These are phyloP conservation scores for Leptographium radiaticola DNA, from an alignment of 2,329 filamentous ascomycete species.

Conservation along the genomic window DNA sequence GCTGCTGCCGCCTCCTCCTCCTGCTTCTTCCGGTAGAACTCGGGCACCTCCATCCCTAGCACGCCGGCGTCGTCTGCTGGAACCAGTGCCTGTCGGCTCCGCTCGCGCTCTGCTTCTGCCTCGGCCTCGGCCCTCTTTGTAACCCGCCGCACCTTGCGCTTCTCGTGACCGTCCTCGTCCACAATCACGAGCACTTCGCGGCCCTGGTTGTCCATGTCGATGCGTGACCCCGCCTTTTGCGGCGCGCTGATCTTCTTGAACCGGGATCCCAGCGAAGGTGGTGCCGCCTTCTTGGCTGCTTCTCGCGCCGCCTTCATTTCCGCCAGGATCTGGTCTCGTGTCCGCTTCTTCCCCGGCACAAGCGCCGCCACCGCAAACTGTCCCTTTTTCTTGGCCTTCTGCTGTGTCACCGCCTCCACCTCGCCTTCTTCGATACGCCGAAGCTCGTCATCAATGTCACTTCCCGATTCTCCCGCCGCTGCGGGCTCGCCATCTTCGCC, in stretches of 20 bases:
- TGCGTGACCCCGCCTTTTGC: slow-evolving; percentile 39
- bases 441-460: slow-evolving; percentile 54
- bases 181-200: slow-evolving; percentile 52
- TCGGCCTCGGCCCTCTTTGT: slow-evolving; percentile 19
- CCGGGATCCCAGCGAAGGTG: slow-evolving; percentile 39
- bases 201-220: slow-evolving; percentile 48
- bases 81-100: slow-evolving; percentile 26
- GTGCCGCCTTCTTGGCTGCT: slow-evolving; percentile 41
- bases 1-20: slow-evolving; percentile 29
- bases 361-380: slow-evolving; percentile 41
- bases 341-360: slow-evolving; percentile 46
- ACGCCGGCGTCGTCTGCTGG: slow-evolving; percentile 43
- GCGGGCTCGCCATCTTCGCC: slow-evolving; percentile 16
- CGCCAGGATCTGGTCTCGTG: slow-evolving; percentile 52
- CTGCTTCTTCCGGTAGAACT: slow-evolving; percentile 37
- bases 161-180: slow-evolving; percentile 53
- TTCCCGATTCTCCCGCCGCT: slow-evolving; percentile 12
- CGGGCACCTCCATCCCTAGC: slow-evolving; percentile 53
- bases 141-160: slow-evolving; percentile 47
- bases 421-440: slow-evolving; percentile 43
- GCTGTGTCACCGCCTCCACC: slow-evolving; percentile 38
- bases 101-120: slow-evolving; percentile 21
- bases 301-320: slow-evolving; percentile 51
- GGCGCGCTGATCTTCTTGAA: slow-evolving; percentile 53
- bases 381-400: slow-evolving; percentile 45